Conservation (phyloP, 805 yeast genomes). For the Zygoascus flipseniorum region DNA sequence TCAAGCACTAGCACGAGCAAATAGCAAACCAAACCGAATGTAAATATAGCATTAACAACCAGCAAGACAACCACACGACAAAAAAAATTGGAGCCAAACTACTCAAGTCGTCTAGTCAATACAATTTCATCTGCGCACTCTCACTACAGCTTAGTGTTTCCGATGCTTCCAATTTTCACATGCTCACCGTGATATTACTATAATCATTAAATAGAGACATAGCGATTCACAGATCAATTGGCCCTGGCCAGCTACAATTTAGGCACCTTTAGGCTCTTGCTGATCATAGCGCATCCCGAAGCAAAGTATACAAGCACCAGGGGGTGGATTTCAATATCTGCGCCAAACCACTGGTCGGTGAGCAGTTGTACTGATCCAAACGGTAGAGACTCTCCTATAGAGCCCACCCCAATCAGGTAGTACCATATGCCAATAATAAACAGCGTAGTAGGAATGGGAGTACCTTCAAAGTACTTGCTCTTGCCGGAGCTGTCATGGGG, state of each 20-base stretch:
- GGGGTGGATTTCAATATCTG: constrained; percentile 68
- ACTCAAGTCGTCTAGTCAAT: no score
- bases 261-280: constrained; percentile 85
- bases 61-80: no score
- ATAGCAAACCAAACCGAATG: not conserved
- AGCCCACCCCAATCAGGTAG: constrained; percentile 45
- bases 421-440: constrained; percentile 69
- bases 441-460: constrained; percentile 89
- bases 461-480: constrained; percentile 87
- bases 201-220: constrained; percentile 1
- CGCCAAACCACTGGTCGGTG: constrained; percentile 34
- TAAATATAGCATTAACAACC: no score
- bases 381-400: constrained; percentile 44
- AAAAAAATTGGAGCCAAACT: no score
- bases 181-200: not conserved
- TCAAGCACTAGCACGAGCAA: no score
- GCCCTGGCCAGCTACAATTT: constrained; percentile 44
- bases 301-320: constrained; percentile 51
- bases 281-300: constrained; percentile 87
- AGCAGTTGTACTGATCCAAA: constrained; percentile 40
- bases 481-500: constrained; percentile 88
- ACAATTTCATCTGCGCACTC: no score
- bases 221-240: no score
- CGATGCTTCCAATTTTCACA: no score
- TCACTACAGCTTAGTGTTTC: no score